A percentile compares a stretch with the other conserved stretches of the same genome.
Conservation (phyloP, 140 eudicot genomes). For the Bidens hawaiensis region DNA sequence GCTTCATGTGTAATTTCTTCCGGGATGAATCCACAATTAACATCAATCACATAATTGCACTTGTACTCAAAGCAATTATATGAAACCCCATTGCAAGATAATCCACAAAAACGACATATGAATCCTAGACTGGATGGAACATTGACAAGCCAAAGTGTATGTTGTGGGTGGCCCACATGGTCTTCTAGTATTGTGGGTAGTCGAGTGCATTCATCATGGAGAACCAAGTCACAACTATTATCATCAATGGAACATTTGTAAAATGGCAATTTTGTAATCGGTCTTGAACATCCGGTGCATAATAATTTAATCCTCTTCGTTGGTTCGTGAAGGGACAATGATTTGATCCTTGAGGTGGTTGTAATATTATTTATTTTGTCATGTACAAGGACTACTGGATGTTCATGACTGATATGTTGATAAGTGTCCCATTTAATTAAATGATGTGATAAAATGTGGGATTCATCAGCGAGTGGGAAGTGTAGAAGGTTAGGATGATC, state of each 20-base stretch:
- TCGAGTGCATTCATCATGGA: slow-evolving; percentile 13
- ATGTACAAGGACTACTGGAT: slow-evolving; percentile 19
- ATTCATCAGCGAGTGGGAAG: slow-evolving; percentile 16
- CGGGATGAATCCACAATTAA: slow-evolving; percentile 5
- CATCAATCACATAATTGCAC: not conserved
- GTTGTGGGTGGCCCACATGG: not conserved
- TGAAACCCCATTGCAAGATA: not conserved
- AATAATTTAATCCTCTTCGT: slow-evolving; percentile 15
- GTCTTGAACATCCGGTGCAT: slow-evolving; percentile 5
- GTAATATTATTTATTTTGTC: not conserved
- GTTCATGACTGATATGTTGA: not conserved
- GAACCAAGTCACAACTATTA: not conserved
- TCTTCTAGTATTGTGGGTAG: not conserved
- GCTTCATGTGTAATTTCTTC: slow-evolving; percentile 13
- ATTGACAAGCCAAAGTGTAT: no score
- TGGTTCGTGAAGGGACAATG: not conserved
- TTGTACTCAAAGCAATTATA: not conserved
- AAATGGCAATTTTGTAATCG: not conserved
- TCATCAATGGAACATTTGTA: not conserved
- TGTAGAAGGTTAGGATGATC: not conserved
- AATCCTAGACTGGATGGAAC: no score
- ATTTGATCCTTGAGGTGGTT: not conserved
- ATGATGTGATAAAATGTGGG: not conserved
- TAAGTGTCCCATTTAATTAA: not conserved
- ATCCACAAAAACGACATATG: not conserved